Evolutionary conservation across 768 basidiomycete species (phyloP).

Genomic region (Filobasidium floriforme): DNA sequence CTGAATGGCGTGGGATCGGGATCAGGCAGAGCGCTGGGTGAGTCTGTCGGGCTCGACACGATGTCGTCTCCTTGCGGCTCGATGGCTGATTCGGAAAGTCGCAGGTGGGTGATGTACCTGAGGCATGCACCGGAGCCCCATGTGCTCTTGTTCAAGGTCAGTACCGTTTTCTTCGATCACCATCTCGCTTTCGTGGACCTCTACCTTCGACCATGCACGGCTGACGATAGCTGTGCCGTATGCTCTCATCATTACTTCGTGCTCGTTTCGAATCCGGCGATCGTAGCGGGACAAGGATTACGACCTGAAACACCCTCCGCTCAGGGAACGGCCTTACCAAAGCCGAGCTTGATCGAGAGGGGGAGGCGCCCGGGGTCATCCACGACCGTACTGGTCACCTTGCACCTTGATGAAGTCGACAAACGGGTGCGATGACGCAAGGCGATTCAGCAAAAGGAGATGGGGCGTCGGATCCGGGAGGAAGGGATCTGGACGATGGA

Average conservation of each 20-base stretch:
- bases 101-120: conserved; percentile 26
- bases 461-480: too few relatives aligned
- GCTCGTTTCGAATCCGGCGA: not conserved
- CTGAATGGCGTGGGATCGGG: conserved; percentile 25
- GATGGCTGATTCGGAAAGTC: not conserved
- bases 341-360: conserved; percentile 1
- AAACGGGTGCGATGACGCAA: too few relatives aligned
- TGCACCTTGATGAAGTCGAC: too few relatives aligned
- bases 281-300: conserved; percentile 24
- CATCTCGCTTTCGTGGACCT: not conserved
- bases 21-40: conserved; percentile 25
- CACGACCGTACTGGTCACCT: too few relatives aligned
- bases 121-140: conserved; percentile 26
- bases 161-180: not conserved
- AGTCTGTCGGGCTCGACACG: not conserved
- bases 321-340: conserved; percentile 20
- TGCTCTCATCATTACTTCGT: not conserved
- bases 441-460: too few relatives aligned
- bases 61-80: not conserved
- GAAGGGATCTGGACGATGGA: too few relatives aligned
- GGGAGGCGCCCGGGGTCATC: not conserved
- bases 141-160: conserved; percentile 25
- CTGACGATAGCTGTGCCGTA: too few relatives aligned
- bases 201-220: too few relatives aligned
- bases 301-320: conserved; percentile 24